Base-by-base conservation (phyloP, 2,329 filamentous ascomycete species). In the Cadophora malorum region DNA sequence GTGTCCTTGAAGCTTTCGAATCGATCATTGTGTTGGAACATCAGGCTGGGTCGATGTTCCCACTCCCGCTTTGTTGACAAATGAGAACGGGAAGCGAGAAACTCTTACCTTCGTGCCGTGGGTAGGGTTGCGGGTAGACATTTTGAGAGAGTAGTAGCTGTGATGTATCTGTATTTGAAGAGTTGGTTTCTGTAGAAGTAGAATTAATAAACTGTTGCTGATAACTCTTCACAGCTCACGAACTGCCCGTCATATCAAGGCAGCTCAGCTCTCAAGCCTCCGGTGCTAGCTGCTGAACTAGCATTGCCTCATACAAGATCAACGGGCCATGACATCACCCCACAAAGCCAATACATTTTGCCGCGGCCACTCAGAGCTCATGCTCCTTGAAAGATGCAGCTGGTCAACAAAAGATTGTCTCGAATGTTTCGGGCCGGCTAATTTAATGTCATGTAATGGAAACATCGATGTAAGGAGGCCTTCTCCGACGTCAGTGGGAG, bases 141-240 rank as follows among this genome's bases (percentile, higher is more conserved):
- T 85, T 76, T 78, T 83, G 62, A 55, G 19, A 3, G 3, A n/a
- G n/a, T n/a, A n/a, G n/a, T n/a, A n/a, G n/a, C n/a, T 16, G 33
- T 59, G 4, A 50, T n/a, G 56, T 8, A 9, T 49, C n/a, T 49
- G 45, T n/a, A 12, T 10, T 7, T 49, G 45, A 49, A 45, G 41
- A 45, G 14, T 19, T 10, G 41, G 14, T 45, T 45, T 19, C 35
- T 16, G 16, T 45, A 14, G 3, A 5, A 45, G 16, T 19, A 45
- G 45, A 49, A 49, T 3, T 49, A 5, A 49, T 49, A 2, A 38
- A 38, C 8, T 38, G 28, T 28, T 28, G 5, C 35, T 38, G 4
- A 38, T 9, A 38, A 38, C 12, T 9, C 8, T 38, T 38, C 35
- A 7, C 8, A 38, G 35, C 35, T 38, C 19, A 21, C 19, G 7